phyloP scores from a whole-genome alignment of 257 asterid species.

The Oldenlandia corymbosa region DNA sequence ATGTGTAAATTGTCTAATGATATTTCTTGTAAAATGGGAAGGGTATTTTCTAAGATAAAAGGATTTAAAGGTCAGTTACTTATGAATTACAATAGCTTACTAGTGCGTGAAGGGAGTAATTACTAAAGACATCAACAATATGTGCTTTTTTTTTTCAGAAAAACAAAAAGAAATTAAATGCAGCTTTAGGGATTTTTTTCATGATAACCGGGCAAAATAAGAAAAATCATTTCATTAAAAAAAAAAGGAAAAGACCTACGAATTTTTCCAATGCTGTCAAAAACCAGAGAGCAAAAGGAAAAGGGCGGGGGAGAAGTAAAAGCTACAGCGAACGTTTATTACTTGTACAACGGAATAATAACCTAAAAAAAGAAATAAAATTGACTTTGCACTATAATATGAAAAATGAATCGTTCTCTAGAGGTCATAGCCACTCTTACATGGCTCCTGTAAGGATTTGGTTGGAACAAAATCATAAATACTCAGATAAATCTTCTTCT shows the following conservation, averaged over 20 bases:
- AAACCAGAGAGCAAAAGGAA: constrained; percentile 3
- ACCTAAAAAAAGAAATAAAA: constrained; percentile 5
- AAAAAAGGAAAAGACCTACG: too few relatives aligned
- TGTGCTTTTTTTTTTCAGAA: too few relatives aligned
- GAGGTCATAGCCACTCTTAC: neutral
- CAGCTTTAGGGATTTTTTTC: too few relatives aligned
- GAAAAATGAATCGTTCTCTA: constrained; percentile 18
- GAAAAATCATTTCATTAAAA: neutral
- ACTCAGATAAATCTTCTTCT: constrained; percentile 57
- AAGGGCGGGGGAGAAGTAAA: constrained; percentile 9
- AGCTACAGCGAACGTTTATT: constrained; percentile 14
- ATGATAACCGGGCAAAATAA: neutral
- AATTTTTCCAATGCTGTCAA: neutral
- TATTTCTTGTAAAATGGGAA: too few relatives aligned
- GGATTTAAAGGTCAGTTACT: too few relatives aligned
- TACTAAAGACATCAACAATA: too few relatives aligned
- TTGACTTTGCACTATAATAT: constrained; percentile 5
- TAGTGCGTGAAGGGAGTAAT: too few relatives aligned
- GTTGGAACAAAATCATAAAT: constrained; percentile 21
- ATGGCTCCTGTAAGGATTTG: neutral
- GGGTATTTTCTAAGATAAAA: too few relatives aligned
- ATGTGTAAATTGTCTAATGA: too few relatives aligned
- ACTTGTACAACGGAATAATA: constrained; percentile 19
- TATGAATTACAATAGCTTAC: too few relatives aligned
- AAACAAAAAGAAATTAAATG: too few relatives aligned